Evolutionary conservation across 148 eudicot genomes (phyloP).

Genomic region (Drosera capensis): DNA sequence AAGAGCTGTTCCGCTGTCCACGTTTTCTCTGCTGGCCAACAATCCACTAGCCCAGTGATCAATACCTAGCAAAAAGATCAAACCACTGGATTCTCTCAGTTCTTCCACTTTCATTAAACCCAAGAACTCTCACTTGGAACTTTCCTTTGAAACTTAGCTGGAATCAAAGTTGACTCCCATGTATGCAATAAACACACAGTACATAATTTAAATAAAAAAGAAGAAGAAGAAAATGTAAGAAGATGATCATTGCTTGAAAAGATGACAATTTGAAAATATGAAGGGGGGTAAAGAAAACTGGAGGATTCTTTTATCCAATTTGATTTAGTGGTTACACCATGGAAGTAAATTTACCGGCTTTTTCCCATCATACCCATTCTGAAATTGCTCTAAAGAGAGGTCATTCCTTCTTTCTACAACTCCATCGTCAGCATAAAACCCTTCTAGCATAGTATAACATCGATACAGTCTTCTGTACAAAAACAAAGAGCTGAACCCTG

Average conservation of each 20-base stretch:
- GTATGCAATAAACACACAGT: too few relatives aligned
- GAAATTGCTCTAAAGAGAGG: slow-evolving; percentile 52
- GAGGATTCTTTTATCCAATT: not conserved
- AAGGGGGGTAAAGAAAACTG: too few relatives aligned
- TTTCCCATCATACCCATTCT: slow-evolving; percentile 43
- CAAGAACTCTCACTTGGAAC: not conserved
- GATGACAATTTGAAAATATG: too few relatives aligned
- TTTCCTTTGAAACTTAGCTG: too few relatives aligned
- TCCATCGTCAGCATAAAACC: slow-evolving; percentile 63
- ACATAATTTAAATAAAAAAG: too few relatives aligned
- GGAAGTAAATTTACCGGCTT: slow-evolving; percentile 48
- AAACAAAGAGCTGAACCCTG: slow-evolving; percentile 84
- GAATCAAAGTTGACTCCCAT: too few relatives aligned
- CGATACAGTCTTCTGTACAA: slow-evolving; percentile 73
- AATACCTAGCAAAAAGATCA: slow-evolving; percentile 42
- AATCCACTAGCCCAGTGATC: slow-evolving; percentile 62
- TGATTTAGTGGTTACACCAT: not conserved
- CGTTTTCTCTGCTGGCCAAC: slow-evolving; percentile 61
- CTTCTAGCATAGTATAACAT: slow-evolving; percentile 58
- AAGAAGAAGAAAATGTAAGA: too few relatives aligned
- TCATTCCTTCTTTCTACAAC: slow-evolving; percentile 61
- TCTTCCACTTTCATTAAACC: not conserved
- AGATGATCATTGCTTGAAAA: too few relatives aligned
- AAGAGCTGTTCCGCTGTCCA: slow-evolving; percentile 67
- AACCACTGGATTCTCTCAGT: not conserved